Percentiles rank a stretch among this genome's conserved stretches.
These are phyloP conservation scores for Gryganskiella cystojenkinii DNA, from an alignment of 192 early-diverging fungal genomes.

Conservation along the genomic window DNA sequence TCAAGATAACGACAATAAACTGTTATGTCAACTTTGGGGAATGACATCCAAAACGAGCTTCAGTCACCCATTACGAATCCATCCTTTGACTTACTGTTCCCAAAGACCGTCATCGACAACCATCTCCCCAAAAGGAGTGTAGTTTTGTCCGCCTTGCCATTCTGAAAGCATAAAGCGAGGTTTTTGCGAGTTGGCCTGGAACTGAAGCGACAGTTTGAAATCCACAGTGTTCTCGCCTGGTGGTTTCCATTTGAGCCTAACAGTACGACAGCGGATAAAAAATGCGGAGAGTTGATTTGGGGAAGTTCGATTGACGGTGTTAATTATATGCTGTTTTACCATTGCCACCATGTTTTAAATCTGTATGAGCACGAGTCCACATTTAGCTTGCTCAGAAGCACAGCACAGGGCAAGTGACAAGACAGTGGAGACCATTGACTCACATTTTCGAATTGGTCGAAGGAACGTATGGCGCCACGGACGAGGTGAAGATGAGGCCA, in stretches of 20 bases:
- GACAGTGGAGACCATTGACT: too few species aligned
- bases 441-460: constrained; percentile 81
- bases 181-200: constrained; percentile 22
- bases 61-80: background rate
- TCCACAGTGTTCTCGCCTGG: constrained; percentile 85
- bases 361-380: too few species aligned
- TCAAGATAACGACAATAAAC: background rate
- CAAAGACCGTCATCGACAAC: constrained; percentile 67
- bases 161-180: constrained; percentile 62
- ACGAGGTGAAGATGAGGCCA: constrained; percentile 81
- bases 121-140: constrained; percentile 60
- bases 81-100: constrained; percentile 52
- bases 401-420: too few species aligned
- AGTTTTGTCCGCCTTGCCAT: constrained; percentile 54
- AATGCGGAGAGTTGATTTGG: background rate
- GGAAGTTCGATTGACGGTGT: too few species aligned
- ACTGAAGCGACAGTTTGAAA: constrained; percentile 64
- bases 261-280: too few species aligned
- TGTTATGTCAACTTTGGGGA: background rate
- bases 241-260: constrained; percentile 91
- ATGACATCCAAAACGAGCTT: background rate
- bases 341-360: too few species aligned
- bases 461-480: constrained; percentile 64
- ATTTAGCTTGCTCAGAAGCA: too few species aligned
- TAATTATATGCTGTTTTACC: too few species aligned